Conservation (phyloP, 2,329 filamentous ascomycete genomes). For the Fusarium musae region DNA sequence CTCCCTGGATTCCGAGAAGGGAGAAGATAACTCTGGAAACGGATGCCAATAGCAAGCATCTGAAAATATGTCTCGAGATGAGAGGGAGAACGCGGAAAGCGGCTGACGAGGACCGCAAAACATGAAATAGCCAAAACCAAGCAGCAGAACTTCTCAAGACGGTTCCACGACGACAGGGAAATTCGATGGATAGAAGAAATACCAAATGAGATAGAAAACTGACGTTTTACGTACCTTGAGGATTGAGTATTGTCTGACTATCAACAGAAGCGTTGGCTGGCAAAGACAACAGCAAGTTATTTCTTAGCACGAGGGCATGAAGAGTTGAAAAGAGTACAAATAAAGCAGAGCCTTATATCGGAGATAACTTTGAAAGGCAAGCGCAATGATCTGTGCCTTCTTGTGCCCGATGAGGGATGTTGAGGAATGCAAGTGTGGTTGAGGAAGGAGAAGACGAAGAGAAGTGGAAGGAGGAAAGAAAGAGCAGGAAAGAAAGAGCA, state of each 20-base stretch:
- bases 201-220: neutral
- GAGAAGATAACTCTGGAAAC: neutral
- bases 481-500: neutral
- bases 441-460: neutral
- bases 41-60: neutral
- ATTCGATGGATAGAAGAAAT: neutral
- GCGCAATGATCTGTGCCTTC: neutral
- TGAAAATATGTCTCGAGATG: neutral
- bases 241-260: neutral
- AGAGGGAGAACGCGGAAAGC: neutral
- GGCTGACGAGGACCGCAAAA: neutral
- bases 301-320: neutral
- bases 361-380: neutral
- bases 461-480: neutral
- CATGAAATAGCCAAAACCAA: neutral
- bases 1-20: neutral
- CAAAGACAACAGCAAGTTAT: neutral
- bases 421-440: conserved; percentile 15
- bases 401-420: neutral
- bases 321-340: neutral
- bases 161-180: neutral
- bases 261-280: neutral
- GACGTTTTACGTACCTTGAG: conserved; percentile 5
- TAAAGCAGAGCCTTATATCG: neutral
- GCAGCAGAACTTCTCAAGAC: neutral